phyloP scores from a whole-genome alignment of 148 eudicot genomes.

The Suaeda aralocaspica region DNA sequence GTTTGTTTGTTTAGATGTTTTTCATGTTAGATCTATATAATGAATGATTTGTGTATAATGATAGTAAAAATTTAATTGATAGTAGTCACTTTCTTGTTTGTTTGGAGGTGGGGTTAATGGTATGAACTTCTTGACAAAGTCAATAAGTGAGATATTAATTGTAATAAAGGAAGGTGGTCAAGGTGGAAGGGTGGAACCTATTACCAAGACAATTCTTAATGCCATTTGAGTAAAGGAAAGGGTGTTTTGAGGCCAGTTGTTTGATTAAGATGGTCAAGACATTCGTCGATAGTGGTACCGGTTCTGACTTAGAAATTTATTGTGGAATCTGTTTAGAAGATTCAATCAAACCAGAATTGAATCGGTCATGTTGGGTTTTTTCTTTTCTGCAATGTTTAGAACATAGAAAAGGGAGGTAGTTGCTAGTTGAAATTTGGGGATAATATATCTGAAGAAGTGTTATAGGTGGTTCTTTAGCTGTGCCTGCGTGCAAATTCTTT shows the following conservation, averaged over 20 bases:
- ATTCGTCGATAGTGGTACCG: neutral
- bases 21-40: constrained; percentile 6
- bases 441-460: neutral
- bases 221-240: constrained; percentile 15
- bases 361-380: neutral
- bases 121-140: neutral
- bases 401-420: neutral
- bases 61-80: no score
- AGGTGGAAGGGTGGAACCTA: neutral
- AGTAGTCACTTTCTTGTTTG: constrained; percentile 4
- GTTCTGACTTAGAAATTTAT: neutral
- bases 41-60: neutral
- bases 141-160: constrained; percentile 1
- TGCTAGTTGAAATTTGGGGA: neutral
- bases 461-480: neutral
- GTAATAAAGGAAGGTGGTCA: neutral
- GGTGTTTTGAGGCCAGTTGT: neutral
- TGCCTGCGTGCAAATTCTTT: neutral
- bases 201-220: neutral
- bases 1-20: neutral
- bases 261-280: constrained; percentile 1
- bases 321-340: neutral
- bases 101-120: no score
- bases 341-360: neutral
- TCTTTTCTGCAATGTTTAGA: neutral